Conservation (phyloP, 495 filamentous ascomycete genomes). For the Aspergillus sparsus region DNA sequence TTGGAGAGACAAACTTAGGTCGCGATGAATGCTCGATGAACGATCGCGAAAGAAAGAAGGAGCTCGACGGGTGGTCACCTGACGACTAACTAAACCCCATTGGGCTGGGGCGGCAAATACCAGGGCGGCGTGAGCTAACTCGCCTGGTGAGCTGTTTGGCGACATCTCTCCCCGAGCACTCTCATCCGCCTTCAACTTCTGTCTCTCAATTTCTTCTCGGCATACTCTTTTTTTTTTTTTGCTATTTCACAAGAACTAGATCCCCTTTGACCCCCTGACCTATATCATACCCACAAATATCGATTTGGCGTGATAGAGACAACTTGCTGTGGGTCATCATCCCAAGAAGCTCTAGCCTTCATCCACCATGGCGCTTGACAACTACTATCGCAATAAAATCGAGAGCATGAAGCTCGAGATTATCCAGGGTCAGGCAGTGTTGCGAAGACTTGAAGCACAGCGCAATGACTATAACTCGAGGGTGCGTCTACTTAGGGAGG, state of each 20-base stretch:
- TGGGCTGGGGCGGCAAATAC: neutral
- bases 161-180: constrained; percentile 2
- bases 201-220: neutral
- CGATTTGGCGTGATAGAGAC: neutral
- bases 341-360: constrained; percentile 32
- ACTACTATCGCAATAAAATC: constrained; percentile 99
- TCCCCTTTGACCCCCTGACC: neutral
- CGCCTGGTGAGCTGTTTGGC: neutral
- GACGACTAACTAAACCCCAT: neutral
- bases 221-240: neutral
- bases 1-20: too few species aligned
- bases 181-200: neutral
- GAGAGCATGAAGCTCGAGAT: constrained; percentile 99
- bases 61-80: too few species aligned
- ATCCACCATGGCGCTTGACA: constrained; percentile 91
- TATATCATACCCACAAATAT: neutral
- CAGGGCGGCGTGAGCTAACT: neutral
- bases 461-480: constrained; percentile 99
- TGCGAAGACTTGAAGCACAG: constrained; percentile 94
- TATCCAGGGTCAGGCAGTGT: constrained; percentile 92
- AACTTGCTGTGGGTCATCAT: constrained; percentile 9
- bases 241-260: neutral
- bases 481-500: constrained; percentile 91
- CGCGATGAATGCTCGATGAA: too few species aligned
- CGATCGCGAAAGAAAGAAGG: too few species aligned